Base-by-base conservation (phyloP, 768 basidiomycete genomes). In the Russula abietina region DNA sequence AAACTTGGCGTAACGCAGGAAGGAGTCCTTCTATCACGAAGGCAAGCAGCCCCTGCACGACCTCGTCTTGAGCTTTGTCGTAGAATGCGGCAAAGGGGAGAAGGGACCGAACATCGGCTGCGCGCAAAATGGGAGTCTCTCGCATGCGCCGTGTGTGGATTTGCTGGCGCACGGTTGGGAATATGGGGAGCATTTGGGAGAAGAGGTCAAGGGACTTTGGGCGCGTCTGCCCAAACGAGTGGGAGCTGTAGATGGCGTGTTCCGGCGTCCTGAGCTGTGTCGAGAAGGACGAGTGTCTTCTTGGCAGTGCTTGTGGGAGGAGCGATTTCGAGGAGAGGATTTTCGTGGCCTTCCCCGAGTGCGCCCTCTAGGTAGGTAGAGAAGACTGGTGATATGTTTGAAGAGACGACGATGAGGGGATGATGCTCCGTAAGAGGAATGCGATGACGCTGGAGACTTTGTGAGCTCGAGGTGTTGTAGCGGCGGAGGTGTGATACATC, bases 41-140 rank as follows among this genome's bases (percentile, higher is more conserved):
- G 7, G 57, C 57, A 26, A 59, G 56, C 51, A 63, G 57, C 57
- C 62, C 62, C 51, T 43, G 51, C 26, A 49, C 62, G 36, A 52
- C 62, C 62, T 63, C 62, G 57, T 59, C 62, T 12, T 41, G 55
- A 51, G 50, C 61, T 32, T 57, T 52, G 50, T 52, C 41, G 19
- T 52, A 55, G 9, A 36, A 33, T 36, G 32, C n/a, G 39, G 49
- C 55, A 41, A 43, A 43, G 24, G 14, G 17, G 3, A 19, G 17
- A 10, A 26, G 57, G 59, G 62, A 59, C 57, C 45, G 57, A 28
- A 16, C 57, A 43, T 59, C 57, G 62, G 62, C 62, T 0, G 51
- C 19, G 43, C 57, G 43, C 43, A 19, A 33, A 26, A 36, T 36
- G 36, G 17, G 11, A 19, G 17, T 17, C 30, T 62, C 52, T 16